Evolutionary conservation across 2,329 filamentous ascomycete species (phyloP).

Genomic region (Ciborinia camelliae): DNA sequence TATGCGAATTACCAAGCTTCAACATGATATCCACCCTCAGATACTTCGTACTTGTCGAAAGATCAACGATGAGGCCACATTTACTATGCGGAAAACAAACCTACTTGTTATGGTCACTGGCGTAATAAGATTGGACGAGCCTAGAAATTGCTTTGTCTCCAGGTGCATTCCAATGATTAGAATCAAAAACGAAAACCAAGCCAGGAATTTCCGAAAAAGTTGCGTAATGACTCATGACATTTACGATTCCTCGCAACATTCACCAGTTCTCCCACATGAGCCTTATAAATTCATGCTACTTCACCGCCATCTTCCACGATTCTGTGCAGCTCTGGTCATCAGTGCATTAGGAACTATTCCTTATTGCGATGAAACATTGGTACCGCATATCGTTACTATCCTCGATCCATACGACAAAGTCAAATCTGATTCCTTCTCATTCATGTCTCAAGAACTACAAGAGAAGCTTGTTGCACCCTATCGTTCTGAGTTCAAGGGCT

Average conservation of each 20-base stretch:
- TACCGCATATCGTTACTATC: neutral
- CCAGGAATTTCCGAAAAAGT: neutral
- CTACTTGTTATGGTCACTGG: neutral
- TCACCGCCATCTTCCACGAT: neutral
- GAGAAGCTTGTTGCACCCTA: neutral
- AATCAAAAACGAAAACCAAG: neutral
- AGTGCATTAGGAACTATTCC: neutral
- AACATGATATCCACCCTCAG: neutral
- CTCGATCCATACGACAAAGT: neutral
- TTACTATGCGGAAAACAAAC: neutral
- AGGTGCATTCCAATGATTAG: neutral
- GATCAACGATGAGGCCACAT: neutral
- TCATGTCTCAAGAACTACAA: neutral
- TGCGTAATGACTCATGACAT: constrained; percentile 2
- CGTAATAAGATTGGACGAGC: neutral
- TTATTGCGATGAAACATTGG: neutral
- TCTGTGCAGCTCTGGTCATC: neutral
- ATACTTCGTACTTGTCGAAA: constrained; percentile 4
- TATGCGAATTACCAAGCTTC: neutral
- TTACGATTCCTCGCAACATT: neutral
- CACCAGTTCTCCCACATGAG: neutral
- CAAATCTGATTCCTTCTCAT: neutral
- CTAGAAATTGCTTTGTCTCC: neutral
- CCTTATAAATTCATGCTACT: neutral
- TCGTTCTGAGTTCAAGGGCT: neutral